Evolutionary conservation across 495 filamentous ascomycete species (phyloP).

Genomic region (Amphirosellinia nigrospora): DNA sequence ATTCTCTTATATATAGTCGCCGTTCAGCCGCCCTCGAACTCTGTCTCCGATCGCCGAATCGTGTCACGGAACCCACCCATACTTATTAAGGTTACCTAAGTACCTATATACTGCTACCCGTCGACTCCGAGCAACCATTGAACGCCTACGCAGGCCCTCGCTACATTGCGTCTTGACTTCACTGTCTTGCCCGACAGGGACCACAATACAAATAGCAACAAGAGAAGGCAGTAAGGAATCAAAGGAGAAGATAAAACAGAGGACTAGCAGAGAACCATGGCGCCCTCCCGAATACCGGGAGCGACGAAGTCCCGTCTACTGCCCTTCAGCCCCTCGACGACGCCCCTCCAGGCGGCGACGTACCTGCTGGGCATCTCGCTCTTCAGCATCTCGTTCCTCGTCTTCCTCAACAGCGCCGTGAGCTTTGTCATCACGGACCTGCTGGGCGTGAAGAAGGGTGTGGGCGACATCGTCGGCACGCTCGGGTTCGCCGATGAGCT

Average conservation of each 20-base stretch:
- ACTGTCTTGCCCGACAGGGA: too few relatives aligned
- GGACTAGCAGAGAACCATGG: constrained; percentile 3
- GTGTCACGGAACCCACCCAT: background rate
- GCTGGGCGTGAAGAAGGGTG: constrained; percentile 73
- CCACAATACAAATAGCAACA: background rate
- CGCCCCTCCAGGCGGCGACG: constrained; percentile 73
- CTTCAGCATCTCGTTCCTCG: constrained; percentile 95
- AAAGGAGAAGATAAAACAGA: background rate
- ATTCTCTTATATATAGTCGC: background rate
- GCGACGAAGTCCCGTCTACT: constrained; percentile 54
- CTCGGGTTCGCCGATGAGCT: constrained; percentile 96
- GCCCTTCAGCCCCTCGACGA: constrained; percentile 64
- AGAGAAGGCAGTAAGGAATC: background rate
- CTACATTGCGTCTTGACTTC: background rate
- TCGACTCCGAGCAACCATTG: constrained; percentile 8
- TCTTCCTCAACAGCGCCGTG: constrained; percentile 93
- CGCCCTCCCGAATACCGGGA: constrained; percentile 28
- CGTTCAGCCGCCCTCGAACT: background rate
- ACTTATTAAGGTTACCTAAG: background rate
- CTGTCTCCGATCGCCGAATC: background rate
- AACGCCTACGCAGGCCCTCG: background rate
- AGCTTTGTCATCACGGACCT: constrained; percentile 95
- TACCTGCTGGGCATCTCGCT: constrained; percentile 91
- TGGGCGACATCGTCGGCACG: constrained; percentile 91
- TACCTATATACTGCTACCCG: background rate